These are phyloP conservation scores for Tetraselmis chui DNA, from an alignment of 139 green algal species.

Conservation along the genomic window DNA sequence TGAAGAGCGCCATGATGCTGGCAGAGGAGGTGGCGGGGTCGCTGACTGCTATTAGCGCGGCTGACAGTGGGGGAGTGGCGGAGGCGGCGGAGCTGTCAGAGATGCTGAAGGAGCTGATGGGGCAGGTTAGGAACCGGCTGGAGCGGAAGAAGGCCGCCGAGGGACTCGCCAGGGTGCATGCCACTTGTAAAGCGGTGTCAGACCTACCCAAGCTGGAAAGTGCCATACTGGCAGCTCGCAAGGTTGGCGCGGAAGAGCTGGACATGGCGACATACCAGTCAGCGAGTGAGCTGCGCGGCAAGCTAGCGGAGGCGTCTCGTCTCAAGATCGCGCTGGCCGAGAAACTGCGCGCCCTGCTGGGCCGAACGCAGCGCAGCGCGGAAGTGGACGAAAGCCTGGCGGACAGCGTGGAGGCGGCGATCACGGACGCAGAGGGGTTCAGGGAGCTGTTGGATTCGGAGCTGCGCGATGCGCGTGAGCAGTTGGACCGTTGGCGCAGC, in stretches of 20 bases:
- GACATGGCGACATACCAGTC: slow-evolving; percentile 48
- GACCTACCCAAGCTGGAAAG: slow-evolving; percentile 65
- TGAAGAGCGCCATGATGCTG: slow-evolving; percentile 27
- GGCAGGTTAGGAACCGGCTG: slow-evolving; percentile 39
- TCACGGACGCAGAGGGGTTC: slow-evolving; percentile 12
- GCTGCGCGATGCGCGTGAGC: slow-evolving; percentile 31
- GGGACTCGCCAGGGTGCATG: slow-evolving; percentile 43
- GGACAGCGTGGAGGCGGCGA: slow-evolving; percentile 29
- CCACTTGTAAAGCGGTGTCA: slow-evolving; percentile 27
- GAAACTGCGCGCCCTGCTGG: slow-evolving; percentile 35
- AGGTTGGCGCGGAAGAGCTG: slow-evolving; percentile 60
- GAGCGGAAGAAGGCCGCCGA: slow-evolving; percentile 54
- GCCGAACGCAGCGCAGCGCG: slow-evolving; percentile 5
- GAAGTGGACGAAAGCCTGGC: slow-evolving; percentile 34
- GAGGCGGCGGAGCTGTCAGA: neutral
- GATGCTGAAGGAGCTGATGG: slow-evolving; percentile 23
- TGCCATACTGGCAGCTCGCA: slow-evolving; percentile 54
- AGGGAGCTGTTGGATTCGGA: slow-evolving; percentile 46
- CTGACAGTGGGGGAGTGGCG: neutral
- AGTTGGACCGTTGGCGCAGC: slow-evolving; percentile 44
- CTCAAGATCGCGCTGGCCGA: slow-evolving; percentile 34
- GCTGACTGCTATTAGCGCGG: slow-evolving; percentile 35
- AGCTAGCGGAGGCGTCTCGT: slow-evolving; percentile 38
- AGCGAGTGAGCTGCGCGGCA: slow-evolving; percentile 41
- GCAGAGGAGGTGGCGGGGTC: slow-evolving; percentile 12